Evolutionary conservation across 1,284 basidiomycete genomes (phyloP).

Genomic region (Cerrena zonata): DNA sequence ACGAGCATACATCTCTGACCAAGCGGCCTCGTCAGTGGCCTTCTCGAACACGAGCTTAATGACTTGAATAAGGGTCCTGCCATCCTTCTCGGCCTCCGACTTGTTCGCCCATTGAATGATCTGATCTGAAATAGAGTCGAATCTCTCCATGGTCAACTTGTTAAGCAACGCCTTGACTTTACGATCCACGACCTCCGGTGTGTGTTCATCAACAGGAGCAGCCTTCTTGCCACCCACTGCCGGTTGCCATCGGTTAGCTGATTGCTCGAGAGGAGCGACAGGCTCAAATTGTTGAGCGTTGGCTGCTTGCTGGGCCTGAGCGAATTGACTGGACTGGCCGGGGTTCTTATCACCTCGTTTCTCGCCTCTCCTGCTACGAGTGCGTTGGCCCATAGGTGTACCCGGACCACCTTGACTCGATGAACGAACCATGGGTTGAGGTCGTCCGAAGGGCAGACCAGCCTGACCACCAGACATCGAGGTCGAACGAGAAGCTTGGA

Average conservation of each 20-base stretch:
- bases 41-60: conserved; percentile 96
- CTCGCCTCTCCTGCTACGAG: conserved; percentile 68
- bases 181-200: conserved; percentile 81
- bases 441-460: conserved; percentile 43
- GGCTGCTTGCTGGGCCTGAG: conserved; percentile 16
- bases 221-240: conserved; percentile 35
- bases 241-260: conserved; percentile 80
- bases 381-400: conserved; percentile 49
- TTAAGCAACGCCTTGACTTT: conserved; percentile 93
- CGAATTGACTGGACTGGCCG: conserved; percentile 21
- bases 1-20: conserved; percentile 95
- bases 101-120: conserved; percentile 81
- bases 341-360: conserved; percentile 43
- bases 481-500: conserved; percentile 40
- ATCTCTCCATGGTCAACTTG: conserved; percentile 95
- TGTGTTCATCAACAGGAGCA: conserved; percentile 50
- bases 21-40: conserved; percentile 81
- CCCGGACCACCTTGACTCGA: conserved; percentile 68
- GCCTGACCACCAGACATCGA: conserved; percentile 34
- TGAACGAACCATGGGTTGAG: conserved; percentile 64
- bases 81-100: conserved; percentile 87
- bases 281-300: conserved; percentile 41
- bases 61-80: conserved; percentile 89
- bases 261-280: conserved; percentile 70
- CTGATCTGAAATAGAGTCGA: conserved; percentile 75